These are phyloP conservation scores for Closterium sp. DNA, from an alignment of 139 green algal species.

Conservation along the genomic window DNA sequence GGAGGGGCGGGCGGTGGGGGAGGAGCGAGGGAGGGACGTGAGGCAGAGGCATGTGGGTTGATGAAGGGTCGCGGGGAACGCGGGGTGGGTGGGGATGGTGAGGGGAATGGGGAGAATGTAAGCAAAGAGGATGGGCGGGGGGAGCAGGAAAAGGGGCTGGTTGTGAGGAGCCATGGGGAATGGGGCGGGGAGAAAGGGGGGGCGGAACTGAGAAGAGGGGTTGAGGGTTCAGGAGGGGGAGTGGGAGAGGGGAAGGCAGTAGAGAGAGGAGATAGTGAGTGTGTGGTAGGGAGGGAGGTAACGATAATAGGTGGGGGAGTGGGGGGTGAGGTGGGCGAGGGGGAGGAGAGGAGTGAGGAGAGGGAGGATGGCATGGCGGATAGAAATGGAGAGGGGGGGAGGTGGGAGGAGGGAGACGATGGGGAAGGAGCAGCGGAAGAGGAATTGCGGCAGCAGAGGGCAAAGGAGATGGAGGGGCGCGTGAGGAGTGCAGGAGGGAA, in stretches of 20 bases:
- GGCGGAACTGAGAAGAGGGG: background rate
- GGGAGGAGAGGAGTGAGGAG: background rate
- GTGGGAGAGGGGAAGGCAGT: background rate
- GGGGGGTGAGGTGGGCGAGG: background rate
- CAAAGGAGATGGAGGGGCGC: conserved; percentile 3
- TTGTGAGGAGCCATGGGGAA: conserved; percentile 48
- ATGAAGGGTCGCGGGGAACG: background rate
- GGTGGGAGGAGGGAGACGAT: background rate
- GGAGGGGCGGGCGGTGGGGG: background rate
- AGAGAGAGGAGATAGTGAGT: background rate
- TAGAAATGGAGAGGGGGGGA: background rate
- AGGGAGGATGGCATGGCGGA: background rate
- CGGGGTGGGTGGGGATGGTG: background rate
- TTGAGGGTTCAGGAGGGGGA: background rate
- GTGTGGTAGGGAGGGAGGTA: conserved; percentile 1
- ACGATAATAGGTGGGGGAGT: conserved; percentile 26
- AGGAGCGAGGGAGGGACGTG: background rate
- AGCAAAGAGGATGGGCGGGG: background rate
- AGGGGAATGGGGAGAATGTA: background rate
- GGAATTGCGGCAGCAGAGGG: too few relatives aligned
- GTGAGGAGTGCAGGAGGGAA: background rate
- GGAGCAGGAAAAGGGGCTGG: conserved; percentile 57
- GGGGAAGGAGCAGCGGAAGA: conserved; percentile 2
- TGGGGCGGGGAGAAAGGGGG: background rate
- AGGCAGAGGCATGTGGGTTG: background rate